These are phyloP conservation scores for Flaveria robusta DNA, from an alignment of 129 eudicot genomes.

Conservation along the genomic window DNA sequence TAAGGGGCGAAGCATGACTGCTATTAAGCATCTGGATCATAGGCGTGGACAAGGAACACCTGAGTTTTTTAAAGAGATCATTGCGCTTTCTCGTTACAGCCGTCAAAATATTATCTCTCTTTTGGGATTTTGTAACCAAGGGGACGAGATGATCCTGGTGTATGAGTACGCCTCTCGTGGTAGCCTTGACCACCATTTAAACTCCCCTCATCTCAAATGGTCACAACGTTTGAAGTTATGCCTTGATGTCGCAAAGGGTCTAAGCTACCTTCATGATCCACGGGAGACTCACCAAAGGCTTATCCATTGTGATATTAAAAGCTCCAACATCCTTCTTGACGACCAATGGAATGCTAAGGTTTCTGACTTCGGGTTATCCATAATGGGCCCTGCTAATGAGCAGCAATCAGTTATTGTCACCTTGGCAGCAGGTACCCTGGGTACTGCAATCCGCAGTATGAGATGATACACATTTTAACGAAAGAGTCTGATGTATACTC, in stretches of 20 bases:
- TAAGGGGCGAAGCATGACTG: background rate
- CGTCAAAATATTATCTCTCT: conserved; percentile 21
- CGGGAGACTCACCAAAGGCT: conserved; percentile 33
- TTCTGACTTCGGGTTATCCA: conserved; percentile 37
- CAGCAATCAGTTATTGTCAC: background rate
- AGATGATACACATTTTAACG: background rate
- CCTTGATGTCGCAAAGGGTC: conserved; percentile 29
- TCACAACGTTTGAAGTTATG: conserved; percentile 25
- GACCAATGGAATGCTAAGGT: conserved; percentile 34
- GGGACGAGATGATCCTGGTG: background rate
- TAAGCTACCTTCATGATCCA: conserved; percentile 37
- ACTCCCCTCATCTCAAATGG: conserved; percentile 6
- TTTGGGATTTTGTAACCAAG: conserved; percentile 9
- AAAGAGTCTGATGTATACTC: conserved; percentile 2
- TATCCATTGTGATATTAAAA: conserved; percentile 40
- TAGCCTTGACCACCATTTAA: conserved; percentile 11
- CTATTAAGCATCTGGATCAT: conserved; percentile 13
- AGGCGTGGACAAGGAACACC: background rate
- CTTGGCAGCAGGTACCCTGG: conserved; percentile 11
- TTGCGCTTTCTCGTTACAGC: background rate
- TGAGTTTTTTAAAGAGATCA: conserved; percentile 20
- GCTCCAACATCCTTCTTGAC: conserved; percentile 33
- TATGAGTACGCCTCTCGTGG: background rate
- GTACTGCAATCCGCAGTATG: background rate
- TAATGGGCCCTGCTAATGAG: conserved; percentile 17